Evolutionary conservation across 345 rosid genomes (phyloP).

Genomic region (Heritiera fomes): DNA sequence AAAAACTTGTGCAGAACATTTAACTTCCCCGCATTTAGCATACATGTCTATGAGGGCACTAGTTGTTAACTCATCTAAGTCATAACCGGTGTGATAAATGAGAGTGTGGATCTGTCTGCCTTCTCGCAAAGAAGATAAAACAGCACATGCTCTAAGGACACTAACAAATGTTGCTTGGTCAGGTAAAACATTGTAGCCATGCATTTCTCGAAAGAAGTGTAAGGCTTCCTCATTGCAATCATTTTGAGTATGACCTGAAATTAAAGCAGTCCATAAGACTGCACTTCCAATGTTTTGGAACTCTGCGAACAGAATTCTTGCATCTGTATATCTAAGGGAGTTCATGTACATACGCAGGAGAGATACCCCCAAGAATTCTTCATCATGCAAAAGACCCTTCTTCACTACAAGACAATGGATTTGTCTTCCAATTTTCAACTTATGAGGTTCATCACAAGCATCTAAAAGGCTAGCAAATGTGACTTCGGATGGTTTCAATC

Average conservation of each 20-base stretch:
- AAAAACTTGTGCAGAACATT: conserved; percentile 64
- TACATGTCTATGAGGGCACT: conserved; percentile 92
- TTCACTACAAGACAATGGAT: conserved; percentile 65
- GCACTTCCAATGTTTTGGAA: conserved; percentile 54
- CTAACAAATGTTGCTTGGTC: conserved; percentile 96
- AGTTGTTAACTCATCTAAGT: conserved; percentile 68
- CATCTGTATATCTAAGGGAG: conserved; percentile 53
- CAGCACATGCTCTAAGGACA: conserved; percentile 74
- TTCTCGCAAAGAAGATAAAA: conserved; percentile 60
- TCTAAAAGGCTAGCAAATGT: conserved; percentile 82
- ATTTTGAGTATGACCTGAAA: conserved; percentile 75
- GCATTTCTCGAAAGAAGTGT: conserved; percentile 66
- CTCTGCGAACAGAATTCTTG: conserved; percentile 60
- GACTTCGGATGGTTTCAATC: conserved; percentile 64
- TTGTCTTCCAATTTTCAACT: conserved; percentile 56
- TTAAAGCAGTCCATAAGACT: conserved; percentile 78
- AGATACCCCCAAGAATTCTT: conserved; percentile 70
- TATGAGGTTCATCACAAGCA: conserved; percentile 64
- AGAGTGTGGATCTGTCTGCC: conserved; percentile 73
- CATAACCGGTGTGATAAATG: conserved; percentile 64
- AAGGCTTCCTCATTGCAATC: conserved; percentile 71
- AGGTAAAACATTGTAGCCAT: conserved; percentile 47
- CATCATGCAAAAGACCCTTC: conserved; percentile 55
- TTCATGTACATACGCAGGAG: conserved; percentile 81
- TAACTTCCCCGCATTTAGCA: conserved; percentile 90